phyloP scores from a whole-genome alignment of 164 flowering plant genomes.

The Umbilicus rupestris region DNA sequence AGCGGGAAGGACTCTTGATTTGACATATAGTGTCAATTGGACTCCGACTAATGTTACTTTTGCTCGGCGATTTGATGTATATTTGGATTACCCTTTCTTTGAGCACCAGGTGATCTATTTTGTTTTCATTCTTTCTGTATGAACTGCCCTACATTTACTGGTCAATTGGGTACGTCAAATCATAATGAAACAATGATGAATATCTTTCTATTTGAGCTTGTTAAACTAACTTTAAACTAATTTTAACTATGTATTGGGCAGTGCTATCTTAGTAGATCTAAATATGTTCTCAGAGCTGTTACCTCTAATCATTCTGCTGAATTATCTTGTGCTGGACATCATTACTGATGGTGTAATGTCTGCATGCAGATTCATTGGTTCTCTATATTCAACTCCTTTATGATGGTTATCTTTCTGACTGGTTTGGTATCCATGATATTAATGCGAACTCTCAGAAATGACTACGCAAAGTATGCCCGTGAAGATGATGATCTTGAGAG shows the following conservation, averaged over 20 bases:
- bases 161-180: background rate
- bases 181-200: background rate
- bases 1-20: conserved; percentile 56
- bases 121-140: background rate
- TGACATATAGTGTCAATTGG: conserved; percentile 92
- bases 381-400: conserved; percentile 95
- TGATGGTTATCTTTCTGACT: conserved; percentile 99
- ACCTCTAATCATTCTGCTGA: background rate
- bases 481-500: conserved; percentile 98
- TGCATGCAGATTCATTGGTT: conserved; percentile 89
- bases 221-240: background rate
- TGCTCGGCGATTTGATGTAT: conserved; percentile 95
- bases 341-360: background rate
- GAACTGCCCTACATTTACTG: background rate
- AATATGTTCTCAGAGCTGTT: background rate
- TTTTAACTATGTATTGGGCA: background rate
- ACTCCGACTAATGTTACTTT: conserved; percentile 54
- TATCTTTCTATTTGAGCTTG: background rate
- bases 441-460: conserved; percentile 97
- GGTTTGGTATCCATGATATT: conserved; percentile 98
- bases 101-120: conserved; percentile 82
- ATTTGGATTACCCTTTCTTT: conserved; percentile 95
- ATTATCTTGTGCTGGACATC: background rate
- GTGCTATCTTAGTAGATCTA: background rate
- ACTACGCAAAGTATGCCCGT: conserved; percentile 97